These are phyloP conservation scores for Xylaria cubensis DNA, from an alignment of 495 filamentous ascomycete genomes.

Conservation along the genomic window DNA sequence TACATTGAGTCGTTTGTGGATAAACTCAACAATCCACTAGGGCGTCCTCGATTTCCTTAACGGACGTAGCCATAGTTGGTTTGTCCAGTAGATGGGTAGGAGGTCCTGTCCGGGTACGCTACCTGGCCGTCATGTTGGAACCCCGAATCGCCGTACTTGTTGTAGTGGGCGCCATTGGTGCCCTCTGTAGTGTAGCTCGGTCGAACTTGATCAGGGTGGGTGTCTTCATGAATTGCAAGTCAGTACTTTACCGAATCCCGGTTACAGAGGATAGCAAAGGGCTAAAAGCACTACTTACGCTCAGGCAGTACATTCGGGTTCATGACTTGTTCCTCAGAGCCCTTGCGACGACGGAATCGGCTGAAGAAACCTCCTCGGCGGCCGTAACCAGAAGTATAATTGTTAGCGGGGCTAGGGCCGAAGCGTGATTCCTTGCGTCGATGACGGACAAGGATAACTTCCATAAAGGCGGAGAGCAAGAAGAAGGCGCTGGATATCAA, in stretches of 20 bases:
- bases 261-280: neutral
- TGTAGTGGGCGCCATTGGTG: constrained; percentile 39
- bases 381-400: constrained; percentile 74
- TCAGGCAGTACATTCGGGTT: constrained; percentile 46
- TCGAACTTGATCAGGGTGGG: constrained; percentile 48
- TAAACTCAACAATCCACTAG: neutral
- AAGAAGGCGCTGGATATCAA: constrained; percentile 65
- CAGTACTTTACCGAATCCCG: neutral
- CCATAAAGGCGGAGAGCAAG: constrained; percentile 67
- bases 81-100: constrained; percentile 34
- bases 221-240: constrained; percentile 25
- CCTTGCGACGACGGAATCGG: constrained; percentile 40
- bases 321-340: constrained; percentile 25
- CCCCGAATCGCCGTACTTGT: constrained; percentile 38
- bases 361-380: constrained; percentile 41
- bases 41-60: neutral
- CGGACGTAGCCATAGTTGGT: constrained; percentile 26
- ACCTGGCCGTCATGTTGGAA: constrained; percentile 37
- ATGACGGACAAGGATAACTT: constrained; percentile 68
- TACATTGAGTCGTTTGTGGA: neutral
- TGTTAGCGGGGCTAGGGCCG: constrained; percentile 77
- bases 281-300: constrained; percentile 29
- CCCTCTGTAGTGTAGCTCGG: constrained; percentile 51
- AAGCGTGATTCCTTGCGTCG: constrained; percentile 80
- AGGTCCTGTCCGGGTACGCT: constrained; percentile 35